Evolutionary conservation across 345 rosid genomes (phyloP).

Genomic region (Firmiana major): DNA sequence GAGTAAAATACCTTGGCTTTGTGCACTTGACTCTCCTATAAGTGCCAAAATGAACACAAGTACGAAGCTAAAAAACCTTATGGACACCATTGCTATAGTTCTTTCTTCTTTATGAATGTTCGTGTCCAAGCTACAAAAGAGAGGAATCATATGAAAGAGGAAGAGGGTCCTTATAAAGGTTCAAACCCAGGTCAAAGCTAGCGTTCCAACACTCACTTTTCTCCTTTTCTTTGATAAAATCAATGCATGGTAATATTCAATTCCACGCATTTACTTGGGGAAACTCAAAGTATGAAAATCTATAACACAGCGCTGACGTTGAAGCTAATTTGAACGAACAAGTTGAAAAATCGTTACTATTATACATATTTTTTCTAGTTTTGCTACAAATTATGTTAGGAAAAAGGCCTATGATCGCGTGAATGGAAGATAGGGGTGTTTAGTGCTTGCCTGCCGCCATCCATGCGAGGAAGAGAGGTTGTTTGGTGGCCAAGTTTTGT

Average conservation of each 20-base stretch:
- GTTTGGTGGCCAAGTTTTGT: slow-evolving; percentile 19
- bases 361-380: background rate
- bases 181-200: slow-evolving; percentile 35
- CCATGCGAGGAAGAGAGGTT: slow-evolving; percentile 41
- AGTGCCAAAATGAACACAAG: slow-evolving; percentile 29
- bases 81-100: slow-evolving; percentile 25
- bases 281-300: slow-evolving; percentile 22
- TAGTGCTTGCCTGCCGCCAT: slow-evolving; percentile 59
- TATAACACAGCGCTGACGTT: background rate
- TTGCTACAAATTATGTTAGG: slow-evolving; percentile 12
- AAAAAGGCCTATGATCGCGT: slow-evolving; percentile 34
- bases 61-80: slow-evolving; percentile 23
- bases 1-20: slow-evolving; percentile 22
- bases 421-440: slow-evolving; percentile 45
- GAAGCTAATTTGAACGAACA: slow-evolving; percentile 17
- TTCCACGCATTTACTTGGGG: slow-evolving; percentile 25
- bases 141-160: slow-evolving; percentile 23
- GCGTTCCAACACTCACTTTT: slow-evolving; percentile 21
- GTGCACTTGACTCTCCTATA: slow-evolving; percentile 15
- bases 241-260: background rate
- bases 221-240: background rate
- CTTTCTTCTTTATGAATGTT: slow-evolving; percentile 16
- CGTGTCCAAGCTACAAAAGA: slow-evolving; percentile 8
- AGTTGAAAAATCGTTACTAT: background rate
- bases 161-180: slow-evolving; percentile 28